A percentile compares a stretch with the other conserved stretches of the same genome.
phyloP scores from a whole-genome alignment of 345 rosid genomes.

The Xanthoceras sorbifolium region DNA sequence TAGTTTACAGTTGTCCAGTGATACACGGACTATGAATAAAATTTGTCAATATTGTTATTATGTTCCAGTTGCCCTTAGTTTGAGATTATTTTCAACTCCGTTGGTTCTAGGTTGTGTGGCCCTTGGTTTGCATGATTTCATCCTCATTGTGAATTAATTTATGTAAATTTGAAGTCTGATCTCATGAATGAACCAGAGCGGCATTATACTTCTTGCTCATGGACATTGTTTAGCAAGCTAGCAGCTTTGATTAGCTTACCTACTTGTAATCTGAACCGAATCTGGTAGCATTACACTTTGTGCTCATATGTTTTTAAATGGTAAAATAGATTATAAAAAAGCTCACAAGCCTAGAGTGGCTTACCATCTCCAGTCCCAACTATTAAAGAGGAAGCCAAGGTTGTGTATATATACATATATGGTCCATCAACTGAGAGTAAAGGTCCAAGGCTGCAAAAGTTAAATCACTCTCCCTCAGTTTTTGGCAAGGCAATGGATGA shows the following conservation, averaged over 20 bases:
- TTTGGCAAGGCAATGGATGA: constrained; percentile 31
- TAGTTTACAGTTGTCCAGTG: neutral
- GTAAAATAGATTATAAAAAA: constrained; percentile 1
- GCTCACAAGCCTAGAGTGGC: constrained; percentile 34
- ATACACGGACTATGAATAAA: neutral
- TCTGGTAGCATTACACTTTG: neutral
- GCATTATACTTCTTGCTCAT: neutral
- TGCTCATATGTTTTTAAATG: neutral
- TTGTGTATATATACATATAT: neutral
- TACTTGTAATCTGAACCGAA: neutral
- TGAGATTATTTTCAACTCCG: neutral
- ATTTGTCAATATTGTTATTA: neutral
- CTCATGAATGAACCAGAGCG: neutral
- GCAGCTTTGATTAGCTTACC: neutral
- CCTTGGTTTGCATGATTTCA: neutral
- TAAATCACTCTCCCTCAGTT: neutral
- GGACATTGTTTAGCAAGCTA: neutral
- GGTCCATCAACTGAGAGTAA: neutral
- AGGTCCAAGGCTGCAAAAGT: neutral
- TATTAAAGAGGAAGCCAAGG: neutral
- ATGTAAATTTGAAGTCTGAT: too few species aligned
- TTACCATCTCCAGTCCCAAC: constrained; percentile 38
- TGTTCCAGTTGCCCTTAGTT: neutral
- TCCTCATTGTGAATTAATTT: too few species aligned
- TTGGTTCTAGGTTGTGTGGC: neutral